Conservation (phyloP, 2,329 filamentous ascomycete genomes). For the Phoma herbarum region DNA sequence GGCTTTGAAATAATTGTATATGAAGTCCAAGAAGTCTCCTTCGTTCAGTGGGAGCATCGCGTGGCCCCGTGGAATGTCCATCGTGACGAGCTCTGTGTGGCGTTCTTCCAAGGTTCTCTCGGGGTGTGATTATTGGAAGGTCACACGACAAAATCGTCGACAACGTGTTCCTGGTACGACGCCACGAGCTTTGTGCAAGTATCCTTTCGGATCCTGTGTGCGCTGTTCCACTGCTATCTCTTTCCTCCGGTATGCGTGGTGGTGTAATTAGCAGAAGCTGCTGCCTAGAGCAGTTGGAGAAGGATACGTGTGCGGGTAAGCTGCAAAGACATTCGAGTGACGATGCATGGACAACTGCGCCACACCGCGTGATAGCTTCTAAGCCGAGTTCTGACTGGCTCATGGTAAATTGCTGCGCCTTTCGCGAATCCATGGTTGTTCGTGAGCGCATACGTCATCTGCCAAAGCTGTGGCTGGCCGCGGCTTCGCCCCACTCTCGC, state of each 20-base stretch:
- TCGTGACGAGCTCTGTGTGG: conserved; percentile 14
- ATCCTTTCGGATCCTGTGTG: neutral
- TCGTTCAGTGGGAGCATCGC: conserved; percentile 47
- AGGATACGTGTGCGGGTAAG: conserved; percentile 30
- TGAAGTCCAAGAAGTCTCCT: conserved; percentile 46
- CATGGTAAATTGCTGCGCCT: neutral
- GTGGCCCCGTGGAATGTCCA: conserved; percentile 47
- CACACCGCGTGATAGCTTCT: conserved; percentile 38
- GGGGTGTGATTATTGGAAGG: neutral
- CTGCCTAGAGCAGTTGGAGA: conserved; percentile 38
- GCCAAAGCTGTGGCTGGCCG: conserved; percentile 9
- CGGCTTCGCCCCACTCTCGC: conserved; percentile 9
- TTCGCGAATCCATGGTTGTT: conserved; percentile 8
- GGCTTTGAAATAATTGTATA: conserved; percentile 51
- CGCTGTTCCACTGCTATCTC: conserved; percentile 2
- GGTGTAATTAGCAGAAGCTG: conserved; percentile 34
- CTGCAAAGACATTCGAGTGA: conserved; percentile 28
- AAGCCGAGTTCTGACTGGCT: conserved; percentile 3
- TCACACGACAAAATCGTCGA: neutral
- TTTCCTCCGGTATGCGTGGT: neutral
- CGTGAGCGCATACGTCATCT: conserved; percentile 18
- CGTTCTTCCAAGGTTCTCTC: neutral
- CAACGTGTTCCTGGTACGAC: no score
- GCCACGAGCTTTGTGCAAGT: no score
- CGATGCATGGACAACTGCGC: conserved; percentile 33